Conservation (phyloP, 805 yeast species). For the Nakazawaea wickerhamii region DNA sequence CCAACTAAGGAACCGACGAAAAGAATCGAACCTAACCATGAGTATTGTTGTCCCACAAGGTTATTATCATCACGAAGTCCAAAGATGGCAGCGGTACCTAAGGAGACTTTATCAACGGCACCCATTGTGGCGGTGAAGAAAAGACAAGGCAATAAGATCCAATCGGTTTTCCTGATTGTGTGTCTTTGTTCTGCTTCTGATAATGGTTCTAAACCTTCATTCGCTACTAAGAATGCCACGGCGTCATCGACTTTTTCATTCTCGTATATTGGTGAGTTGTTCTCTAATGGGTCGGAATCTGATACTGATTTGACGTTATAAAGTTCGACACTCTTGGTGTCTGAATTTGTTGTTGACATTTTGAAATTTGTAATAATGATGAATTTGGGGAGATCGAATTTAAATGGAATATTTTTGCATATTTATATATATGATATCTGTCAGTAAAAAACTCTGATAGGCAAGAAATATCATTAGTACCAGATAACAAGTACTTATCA, state of each 20-base stretch:
- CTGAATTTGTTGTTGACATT: background rate
- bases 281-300: background rate
- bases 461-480: too few species aligned
- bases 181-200: conserved; percentile 25
- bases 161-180: conserved; percentile 33
- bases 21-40: conserved; percentile 36
- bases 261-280: background rate
- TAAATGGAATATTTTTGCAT: too few species aligned
- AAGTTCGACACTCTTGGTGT: background rate
- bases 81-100: conserved; percentile 32
- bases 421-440: too few species aligned
- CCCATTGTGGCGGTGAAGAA: conserved; percentile 30
- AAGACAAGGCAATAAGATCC: conserved; percentile 30
- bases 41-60: conserved; percentile 30
- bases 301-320: background rate
- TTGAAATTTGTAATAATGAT: too few species aligned
- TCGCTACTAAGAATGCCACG: conserved; percentile 19
- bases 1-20: conserved; percentile 37
- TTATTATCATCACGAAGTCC: conserved; percentile 29
- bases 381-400: too few species aligned
- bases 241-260: conserved; percentile 21
- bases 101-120: conserved; percentile 32
- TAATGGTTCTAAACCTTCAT: conserved; percentile 19
- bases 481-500: too few species aligned
- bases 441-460: too few species aligned